These are phyloP conservation scores for Mortierella claussenii DNA, from an alignment of 192 early-diverging fungal species.

Conservation along the genomic window DNA sequence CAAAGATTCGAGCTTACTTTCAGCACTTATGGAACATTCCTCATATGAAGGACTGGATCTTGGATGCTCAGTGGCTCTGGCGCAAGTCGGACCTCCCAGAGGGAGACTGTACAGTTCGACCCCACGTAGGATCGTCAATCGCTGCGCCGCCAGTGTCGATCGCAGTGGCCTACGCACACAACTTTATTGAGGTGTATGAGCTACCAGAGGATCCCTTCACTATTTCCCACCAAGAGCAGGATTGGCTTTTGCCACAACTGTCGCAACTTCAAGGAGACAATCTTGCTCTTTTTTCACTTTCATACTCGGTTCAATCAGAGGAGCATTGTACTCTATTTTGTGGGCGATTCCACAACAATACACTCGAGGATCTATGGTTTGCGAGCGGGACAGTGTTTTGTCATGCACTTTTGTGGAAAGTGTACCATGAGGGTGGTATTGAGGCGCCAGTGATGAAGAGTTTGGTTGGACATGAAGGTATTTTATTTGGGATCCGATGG, in stretches of 20 bases:
- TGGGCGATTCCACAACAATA: conserved; percentile 74
- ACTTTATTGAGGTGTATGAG: conserved; percentile 72
- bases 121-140: conserved; percentile 7
- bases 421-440: conserved; percentile 38
- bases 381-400: conserved; percentile 89
- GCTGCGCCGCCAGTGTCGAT: conserved; percentile 51
- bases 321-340: conserved; percentile 81
- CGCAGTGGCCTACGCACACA: conserved; percentile 80
- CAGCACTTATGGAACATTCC: conserved; percentile 38
- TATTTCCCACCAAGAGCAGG: conserved; percentile 1
- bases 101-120: conserved; percentile 24
- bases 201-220: conserved; percentile 20
- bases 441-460: conserved; percentile 56
- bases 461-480: conserved; percentile 75
- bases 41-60: conserved; percentile 80
- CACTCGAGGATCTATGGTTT: conserved; percentile 58
- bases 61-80: conserved; percentile 77
- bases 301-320: conserved; percentile 65
- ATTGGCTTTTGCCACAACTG: background rate
- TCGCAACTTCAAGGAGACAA: conserved; percentile 5
- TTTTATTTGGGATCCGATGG: conserved; percentile 81
- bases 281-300: conserved; percentile 9
- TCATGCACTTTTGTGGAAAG: conserved; percentile 79
- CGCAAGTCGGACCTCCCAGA: conserved; percentile 37
- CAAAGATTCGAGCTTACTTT: conserved; percentile 17